A percentile compares a stretch with the other conserved stretches of the same genome.
phyloP scores from a whole-genome alignment of 2,329 filamentous ascomycete species.

The Tolypocladium nubicola region DNA sequence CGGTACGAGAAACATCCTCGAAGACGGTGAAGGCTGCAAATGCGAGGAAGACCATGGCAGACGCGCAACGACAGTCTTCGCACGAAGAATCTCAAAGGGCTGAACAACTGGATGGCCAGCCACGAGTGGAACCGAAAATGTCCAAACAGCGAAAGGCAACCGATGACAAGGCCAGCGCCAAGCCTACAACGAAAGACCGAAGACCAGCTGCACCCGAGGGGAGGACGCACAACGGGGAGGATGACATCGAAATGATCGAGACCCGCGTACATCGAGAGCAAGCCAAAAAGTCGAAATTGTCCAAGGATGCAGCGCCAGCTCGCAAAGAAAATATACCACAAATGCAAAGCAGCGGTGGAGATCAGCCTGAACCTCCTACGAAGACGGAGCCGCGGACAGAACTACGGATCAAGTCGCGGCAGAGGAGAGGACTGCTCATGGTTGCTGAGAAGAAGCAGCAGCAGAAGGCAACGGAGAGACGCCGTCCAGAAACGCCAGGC shows the following conservation, averaged over 20 bases:
- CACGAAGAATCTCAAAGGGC: neutral
- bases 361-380: neutral
- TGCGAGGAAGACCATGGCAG: neutral
- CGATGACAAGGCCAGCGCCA: neutral
- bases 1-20: neutral
- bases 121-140: neutral
- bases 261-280: neutral
- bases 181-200: neutral
- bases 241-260: neutral
- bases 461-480: neutral
- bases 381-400: slow-evolving; percentile 26
- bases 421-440: slow-evolving; percentile 37
- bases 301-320: neutral
- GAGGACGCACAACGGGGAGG: neutral
- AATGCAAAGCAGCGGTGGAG: neutral
- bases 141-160: neutral
- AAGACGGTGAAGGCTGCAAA: neutral
- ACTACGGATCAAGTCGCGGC: slow-evolving; percentile 34
- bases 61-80: neutral
- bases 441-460: slow-evolving; percentile 23
- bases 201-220: neutral
- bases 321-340: neutral
- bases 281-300: neutral
- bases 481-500: neutral
- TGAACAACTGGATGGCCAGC: neutral